Base-by-base conservation (phyloP, 306 rosid genomes). In the Mimosa bimucronata region DNA sequence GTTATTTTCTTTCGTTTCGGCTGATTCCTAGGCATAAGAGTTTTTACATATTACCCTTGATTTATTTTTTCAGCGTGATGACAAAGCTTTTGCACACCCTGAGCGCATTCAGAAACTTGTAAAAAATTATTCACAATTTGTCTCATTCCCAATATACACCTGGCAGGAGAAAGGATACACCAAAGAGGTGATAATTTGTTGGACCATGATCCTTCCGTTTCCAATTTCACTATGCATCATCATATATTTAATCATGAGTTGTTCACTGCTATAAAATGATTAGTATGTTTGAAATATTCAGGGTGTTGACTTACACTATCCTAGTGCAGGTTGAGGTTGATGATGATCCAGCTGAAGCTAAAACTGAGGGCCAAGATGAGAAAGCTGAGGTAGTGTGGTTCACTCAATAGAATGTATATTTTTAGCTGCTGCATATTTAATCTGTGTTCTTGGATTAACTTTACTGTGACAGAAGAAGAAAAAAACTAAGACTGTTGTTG, bases 81-180 rank as follows among this genome's bases (percentile, higher is more conserved):
- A 89, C 91, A 96, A 91, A 82, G 93, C 88, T 76, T 96, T 85
- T 83, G 99, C 99, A 31, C 92, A 93, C 83, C 96, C 97, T 34
- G 99, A 93, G 81, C 86, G 93, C 40, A 84, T 96, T 87, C 80
- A 93, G 86, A 93, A 84, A 87, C 98, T 93, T 86, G 92, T 96
- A 52, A 96, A 89, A 83, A 91, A 93, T 84, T 93, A 96, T 85
- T 96, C 99, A 37, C 97, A 90, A 58, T 96, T 96, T 83, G 97
- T 96, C 75, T 90, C 98, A 70, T 96, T 93, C 88, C 98, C 97
- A 10, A 91, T 96, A 79, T 96, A 90, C 89, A 91, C 91, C 11
- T 96, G 99, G 99, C 90, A 96, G 87, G 98, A 96, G 86, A 91
- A 93, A 79, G 99, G 97, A 26, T 88, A 75, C 83, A 91, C 99